phyloP scores from a whole-genome alignment of 352 stramenopile species.

The Pythium pectinolyticum region DNA sequence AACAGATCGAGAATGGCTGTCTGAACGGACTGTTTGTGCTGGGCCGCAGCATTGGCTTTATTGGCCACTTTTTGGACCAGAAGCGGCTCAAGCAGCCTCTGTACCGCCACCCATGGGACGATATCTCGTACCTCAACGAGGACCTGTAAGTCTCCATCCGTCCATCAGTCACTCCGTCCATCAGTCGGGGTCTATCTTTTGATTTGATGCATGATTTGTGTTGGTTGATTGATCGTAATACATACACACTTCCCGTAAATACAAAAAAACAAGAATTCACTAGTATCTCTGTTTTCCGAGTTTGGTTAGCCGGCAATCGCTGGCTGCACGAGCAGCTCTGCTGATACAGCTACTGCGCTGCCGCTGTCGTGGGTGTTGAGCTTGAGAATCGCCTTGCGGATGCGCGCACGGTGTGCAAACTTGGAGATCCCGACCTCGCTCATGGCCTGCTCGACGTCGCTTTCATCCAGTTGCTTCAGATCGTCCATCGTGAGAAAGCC shows the following conservation, averaged over 20 bases:
- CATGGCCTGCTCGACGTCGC: slow-evolving; percentile 74
- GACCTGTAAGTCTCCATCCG: slow-evolving; percentile 50
- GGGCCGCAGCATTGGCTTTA: slow-evolving; percentile 88
- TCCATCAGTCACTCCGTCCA: no score
- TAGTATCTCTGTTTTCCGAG: background rate
- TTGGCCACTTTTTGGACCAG: slow-evolving; percentile 96
- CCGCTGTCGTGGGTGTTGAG: slow-evolving; percentile 31
- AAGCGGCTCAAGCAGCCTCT: slow-evolving; percentile 97
- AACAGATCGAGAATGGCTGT: slow-evolving; percentile 94
- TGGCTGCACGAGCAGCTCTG: slow-evolving; percentile 29
- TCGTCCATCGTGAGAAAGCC: slow-evolving; percentile 61
- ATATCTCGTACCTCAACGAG: slow-evolving; percentile 95
- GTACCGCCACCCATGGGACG: slow-evolving; percentile 97
- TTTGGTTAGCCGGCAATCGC: slow-evolving; percentile 35
- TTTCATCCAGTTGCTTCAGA: slow-evolving; percentile 58
- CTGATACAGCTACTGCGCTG: no score
- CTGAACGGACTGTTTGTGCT: slow-evolving; percentile 94
- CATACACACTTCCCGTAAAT: slow-evolving; percentile 27
- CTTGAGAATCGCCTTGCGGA: slow-evolving; percentile 68
- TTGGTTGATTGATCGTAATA: no score
- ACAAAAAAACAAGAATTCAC: slow-evolving; percentile 10
- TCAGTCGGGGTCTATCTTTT: background rate
- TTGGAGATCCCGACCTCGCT: slow-evolving; percentile 75
- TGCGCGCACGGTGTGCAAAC: slow-evolving; percentile 66
- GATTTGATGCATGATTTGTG: no score